Conservation (phyloP, 306 rosid species). For the Urtica urens region DNA sequence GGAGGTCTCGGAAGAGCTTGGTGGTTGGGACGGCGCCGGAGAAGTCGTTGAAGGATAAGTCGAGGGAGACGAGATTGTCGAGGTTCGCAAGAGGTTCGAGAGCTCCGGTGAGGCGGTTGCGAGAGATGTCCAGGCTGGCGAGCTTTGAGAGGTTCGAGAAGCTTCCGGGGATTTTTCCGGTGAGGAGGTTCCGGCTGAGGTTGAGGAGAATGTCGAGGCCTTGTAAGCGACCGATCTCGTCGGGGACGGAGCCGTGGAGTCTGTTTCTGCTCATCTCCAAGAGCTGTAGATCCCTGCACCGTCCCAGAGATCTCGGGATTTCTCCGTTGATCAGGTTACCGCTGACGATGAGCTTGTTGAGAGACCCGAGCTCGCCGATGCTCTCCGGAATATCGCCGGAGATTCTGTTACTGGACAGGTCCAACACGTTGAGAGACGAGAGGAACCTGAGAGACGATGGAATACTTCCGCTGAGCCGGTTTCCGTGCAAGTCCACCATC, state of each 20-base stretch:
- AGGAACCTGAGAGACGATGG: constrained; percentile 61
- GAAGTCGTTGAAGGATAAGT: constrained; percentile 74
- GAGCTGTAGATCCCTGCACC: constrained; percentile 70
- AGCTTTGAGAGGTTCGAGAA: constrained; percentile 80
- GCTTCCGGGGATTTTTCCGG: constrained; percentile 64
- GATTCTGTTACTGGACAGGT: constrained; percentile 64
- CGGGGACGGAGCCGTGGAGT: constrained; percentile 55
- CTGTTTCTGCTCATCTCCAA: constrained; percentile 73
- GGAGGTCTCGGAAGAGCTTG: constrained; percentile 61
- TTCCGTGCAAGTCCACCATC: constrained; percentile 81
- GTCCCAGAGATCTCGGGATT: constrained; percentile 59
- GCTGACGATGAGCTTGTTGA: constrained; percentile 56
- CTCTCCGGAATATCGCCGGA: constrained; percentile 49
- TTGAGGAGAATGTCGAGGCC: constrained; percentile 76
- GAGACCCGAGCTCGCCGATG: constrained; percentile 51
- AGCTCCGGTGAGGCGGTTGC: constrained; percentile 64
- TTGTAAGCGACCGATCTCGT: constrained; percentile 65
- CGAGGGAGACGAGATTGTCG: constrained; percentile 69
- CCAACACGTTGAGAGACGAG: constrained; percentile 53
- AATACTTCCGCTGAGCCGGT: constrained; percentile 58
- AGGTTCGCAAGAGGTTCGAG: constrained; percentile 42
- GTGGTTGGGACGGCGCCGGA: constrained; percentile 72
- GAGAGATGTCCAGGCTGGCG: constrained; percentile 75
- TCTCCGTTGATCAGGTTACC: constrained; percentile 52
- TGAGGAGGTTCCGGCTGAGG: constrained; percentile 72